Conservation (phyloP, 352 stramenopile genomes). For the Globisporangium splendens region DNA sequence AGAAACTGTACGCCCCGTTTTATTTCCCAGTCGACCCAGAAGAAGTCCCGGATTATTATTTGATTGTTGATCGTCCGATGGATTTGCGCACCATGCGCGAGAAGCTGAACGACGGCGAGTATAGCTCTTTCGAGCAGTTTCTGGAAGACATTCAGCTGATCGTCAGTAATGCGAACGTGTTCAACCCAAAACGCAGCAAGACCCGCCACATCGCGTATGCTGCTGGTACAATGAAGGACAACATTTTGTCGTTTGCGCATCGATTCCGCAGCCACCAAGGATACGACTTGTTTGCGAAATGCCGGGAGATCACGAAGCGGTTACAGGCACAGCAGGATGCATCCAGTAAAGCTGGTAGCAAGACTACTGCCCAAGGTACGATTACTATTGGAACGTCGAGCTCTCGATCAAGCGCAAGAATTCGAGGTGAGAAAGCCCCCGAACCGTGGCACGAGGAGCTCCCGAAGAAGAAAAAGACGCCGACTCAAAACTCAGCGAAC, state of each 20-base stretch:
- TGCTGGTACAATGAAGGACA: slow-evolving; percentile 86
- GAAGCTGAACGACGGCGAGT: slow-evolving; percentile 88
- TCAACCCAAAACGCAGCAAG: slow-evolving; percentile 80
- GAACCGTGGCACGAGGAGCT: slow-evolving; percentile 26
- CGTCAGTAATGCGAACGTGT: slow-evolving; percentile 85
- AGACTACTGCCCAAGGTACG: not conserved
- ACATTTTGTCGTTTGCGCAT: slow-evolving; percentile 85
- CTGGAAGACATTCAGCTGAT: slow-evolving; percentile 87
- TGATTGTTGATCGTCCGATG: slow-evolving; percentile 87
- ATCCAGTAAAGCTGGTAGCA: slow-evolving; percentile 16
- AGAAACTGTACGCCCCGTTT: slow-evolving; percentile 69
- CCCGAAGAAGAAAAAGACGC: slow-evolving; percentile 2
- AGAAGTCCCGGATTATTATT: slow-evolving; percentile 86
- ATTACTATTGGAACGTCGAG: not conserved
- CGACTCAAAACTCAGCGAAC: not conserved
- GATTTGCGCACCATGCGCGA: slow-evolving; percentile 86
- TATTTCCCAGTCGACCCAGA: slow-evolving; percentile 67
- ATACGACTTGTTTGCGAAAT: slow-evolving; percentile 89
- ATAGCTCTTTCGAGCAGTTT: slow-evolving; percentile 87
- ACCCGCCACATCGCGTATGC: slow-evolving; percentile 77
- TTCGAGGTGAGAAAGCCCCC: slow-evolving; percentile 43
- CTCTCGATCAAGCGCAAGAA: slow-evolving; percentile 7
- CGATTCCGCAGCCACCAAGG: slow-evolving; percentile 83
- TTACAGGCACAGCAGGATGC: slow-evolving; percentile 23
- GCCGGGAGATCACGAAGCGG: slow-evolving; percentile 66